Conservation (phyloP, 257 asterid genomes). For the Parsonsia alboflavescens region DNA sequence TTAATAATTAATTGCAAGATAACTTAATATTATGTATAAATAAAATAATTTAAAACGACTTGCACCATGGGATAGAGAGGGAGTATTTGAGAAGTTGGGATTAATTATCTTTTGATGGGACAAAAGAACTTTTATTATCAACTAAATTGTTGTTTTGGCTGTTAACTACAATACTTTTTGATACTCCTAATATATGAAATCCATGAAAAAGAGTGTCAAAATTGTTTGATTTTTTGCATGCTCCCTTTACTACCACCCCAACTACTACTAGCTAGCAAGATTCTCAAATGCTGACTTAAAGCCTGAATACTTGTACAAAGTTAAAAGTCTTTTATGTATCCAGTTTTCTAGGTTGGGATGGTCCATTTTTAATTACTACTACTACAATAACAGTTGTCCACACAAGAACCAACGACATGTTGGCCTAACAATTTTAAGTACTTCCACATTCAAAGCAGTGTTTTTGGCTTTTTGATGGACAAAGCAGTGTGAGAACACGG, state of each 20-base stretch:
- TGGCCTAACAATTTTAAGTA: neutral
- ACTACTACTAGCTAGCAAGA: neutral
- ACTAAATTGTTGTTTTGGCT: neutral
- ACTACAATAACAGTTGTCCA: neutral
- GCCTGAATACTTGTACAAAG: neutral
- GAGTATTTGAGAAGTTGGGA: too few species aligned
- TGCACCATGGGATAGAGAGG: too few species aligned
- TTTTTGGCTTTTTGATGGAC: neutral
- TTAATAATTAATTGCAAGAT: too few species aligned
- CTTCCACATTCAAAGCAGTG: neutral
- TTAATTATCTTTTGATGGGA: too few species aligned
- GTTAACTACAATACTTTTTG: neutral
- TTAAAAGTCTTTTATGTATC: neutral
- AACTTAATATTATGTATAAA: too few species aligned
- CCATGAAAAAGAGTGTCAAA: neutral
- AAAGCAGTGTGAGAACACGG: neutral
- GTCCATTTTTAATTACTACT: conserved; percentile 8
- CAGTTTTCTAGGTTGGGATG: conserved; percentile 7
- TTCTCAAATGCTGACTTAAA: conserved; percentile 9
- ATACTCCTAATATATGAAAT: neutral
- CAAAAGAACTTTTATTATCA: neutral
- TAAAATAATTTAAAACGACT: too few species aligned
- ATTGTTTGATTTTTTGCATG: neutral
- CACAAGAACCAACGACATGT: neutral
- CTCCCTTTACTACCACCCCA: neutral